Base-by-base conservation (phyloP, 1,284 basidiomycete species). In the Papiliotrema flavescens region DNA sequence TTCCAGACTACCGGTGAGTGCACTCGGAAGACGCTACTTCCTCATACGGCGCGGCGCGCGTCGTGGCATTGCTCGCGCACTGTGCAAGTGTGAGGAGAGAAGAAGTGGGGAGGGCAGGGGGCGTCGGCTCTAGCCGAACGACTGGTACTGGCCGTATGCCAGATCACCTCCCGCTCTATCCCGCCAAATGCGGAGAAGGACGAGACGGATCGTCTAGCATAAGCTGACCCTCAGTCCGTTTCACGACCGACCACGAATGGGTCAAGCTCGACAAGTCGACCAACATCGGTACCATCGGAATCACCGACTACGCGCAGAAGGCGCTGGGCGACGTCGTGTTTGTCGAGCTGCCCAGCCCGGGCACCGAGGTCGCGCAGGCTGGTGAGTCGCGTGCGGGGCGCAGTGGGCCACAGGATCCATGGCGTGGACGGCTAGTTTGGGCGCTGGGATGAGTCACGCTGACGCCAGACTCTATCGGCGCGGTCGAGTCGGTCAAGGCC, bases 401-500 rank as follows among this genome's bases (percentile, higher is more conserved):
- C n/a, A n/a, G n/a, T n/a, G n/a, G n/a, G n/a, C n/a, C n/a, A n/a
- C n/a, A n/a, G n/a, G n/a, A n/a, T n/a, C n/a, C n/a, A n/a, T n/a
- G n/a, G n/a, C n/a, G n/a, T n/a, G n/a, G n/a, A n/a, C n/a, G n/a
- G n/a, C n/a, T n/a, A n/a, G n/a, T n/a, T n/a, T n/a, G n/a, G n/a
- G n/a, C n/a, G n/a, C n/a, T n/a, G n/a, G n/a, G 91, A 95, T 96
- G 62, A 68, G 80, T 71, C 22, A 43, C 26, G n/a, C 19, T 49
- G 13, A 47, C 45, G 26, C 13, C 68, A 97, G 95, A 93, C 55
- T 80, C 88, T 66, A 90, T 98, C 70, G 95, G 96, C 52, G 90
- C 92, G 7, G 92, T 98, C 24, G 95, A 98, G 79, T 96, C 92
- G 64, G 95, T 98, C 61, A 99, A 99, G 78, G 92, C 94, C 40